Evolutionary conservation across 257 asterid genomes (phyloP).

Genomic region (Agastache rugosa): DNA sequence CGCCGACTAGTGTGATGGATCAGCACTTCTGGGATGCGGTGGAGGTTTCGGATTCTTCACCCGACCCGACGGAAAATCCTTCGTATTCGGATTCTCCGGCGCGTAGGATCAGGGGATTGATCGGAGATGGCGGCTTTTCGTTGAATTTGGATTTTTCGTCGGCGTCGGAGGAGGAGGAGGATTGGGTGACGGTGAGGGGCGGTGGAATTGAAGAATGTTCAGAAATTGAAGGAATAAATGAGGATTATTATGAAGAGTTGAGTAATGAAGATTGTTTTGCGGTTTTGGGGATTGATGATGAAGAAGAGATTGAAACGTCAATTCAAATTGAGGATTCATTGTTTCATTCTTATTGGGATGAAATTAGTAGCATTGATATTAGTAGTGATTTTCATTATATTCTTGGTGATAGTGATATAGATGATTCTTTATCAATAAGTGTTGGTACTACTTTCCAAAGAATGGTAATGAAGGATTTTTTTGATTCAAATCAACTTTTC

Average conservation of each 20-base stretch:
- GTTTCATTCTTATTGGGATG: constrained; percentile 41
- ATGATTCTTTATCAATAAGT: constrained; percentile 36
- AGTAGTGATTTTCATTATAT: constrained; percentile 11
- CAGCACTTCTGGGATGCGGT: constrained; percentile 73
- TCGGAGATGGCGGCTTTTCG: constrained; percentile 29
- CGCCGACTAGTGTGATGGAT: constrained; percentile 85
- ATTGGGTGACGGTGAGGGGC: constrained; percentile 71
- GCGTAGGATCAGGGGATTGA: constrained; percentile 54
- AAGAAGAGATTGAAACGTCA: constrained; percentile 42
- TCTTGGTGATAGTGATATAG: constrained; percentile 22
- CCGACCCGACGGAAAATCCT: constrained; percentile 22
- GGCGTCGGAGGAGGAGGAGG: constrained; percentile 59
- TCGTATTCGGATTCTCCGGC: constrained; percentile 44
- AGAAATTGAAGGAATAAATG: constrained; percentile 38
- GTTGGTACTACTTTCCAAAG: constrained; percentile 34
- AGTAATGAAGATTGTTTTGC: constrained; percentile 27
- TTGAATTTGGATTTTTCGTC: not conserved
- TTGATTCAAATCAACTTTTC: constrained; percentile 34
- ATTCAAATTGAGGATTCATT: constrained; percentile 36
- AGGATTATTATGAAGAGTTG: not conserved
- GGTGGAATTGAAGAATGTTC: constrained; percentile 37
- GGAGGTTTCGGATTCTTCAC: constrained; percentile 48
- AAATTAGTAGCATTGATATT: constrained; percentile 35
- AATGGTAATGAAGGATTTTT: constrained; percentile 28
- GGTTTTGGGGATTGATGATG: constrained; percentile 27